Evolutionary conservation across 2,329 filamentous ascomycete genomes (phyloP).

Genomic region (Lasiodiplodia gonubiensis): DNA sequence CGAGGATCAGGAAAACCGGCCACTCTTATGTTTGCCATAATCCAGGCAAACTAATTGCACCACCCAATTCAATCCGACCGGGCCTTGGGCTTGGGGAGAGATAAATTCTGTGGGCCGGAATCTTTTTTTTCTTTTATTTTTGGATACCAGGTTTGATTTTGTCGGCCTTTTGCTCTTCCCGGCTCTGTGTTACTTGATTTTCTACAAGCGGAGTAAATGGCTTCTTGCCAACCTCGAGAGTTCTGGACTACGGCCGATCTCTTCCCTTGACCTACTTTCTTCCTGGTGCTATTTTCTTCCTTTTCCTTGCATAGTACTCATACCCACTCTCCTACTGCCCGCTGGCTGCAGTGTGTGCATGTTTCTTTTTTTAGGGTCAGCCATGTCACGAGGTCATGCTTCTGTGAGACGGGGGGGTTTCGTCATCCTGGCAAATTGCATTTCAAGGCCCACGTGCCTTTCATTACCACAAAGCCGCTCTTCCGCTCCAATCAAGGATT

Average conservation of each 20-base stretch:
- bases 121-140: slow-evolving; percentile 2
- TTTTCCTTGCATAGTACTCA: slow-evolving; percentile 16
- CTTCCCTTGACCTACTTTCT: background rate
- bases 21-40: slow-evolving; percentile 9
- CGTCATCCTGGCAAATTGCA: slow-evolving; percentile 18
- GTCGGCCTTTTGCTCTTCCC: slow-evolving; percentile 15
- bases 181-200: slow-evolving; percentile 19
- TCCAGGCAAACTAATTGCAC: slow-evolving; percentile 18
- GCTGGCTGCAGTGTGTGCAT: slow-evolving; percentile 18
- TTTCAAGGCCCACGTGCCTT: slow-evolving; percentile 19
- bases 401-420: slow-evolving; percentile 14
- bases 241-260: slow-evolving; percentile 9
- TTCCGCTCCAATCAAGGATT: background rate
- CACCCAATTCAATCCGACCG: slow-evolving; percentile 8
- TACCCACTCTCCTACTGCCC: slow-evolving; percentile 14
- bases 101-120: background rate
- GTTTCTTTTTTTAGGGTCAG: slow-evolving; percentile 26
- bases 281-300: slow-evolving; percentile 5
- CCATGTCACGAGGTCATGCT: slow-evolving; percentile 25
- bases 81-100: slow-evolving; percentile 12
- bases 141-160: slow-evolving; percentile 25
- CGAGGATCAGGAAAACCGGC: slow-evolving; percentile 21
- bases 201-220: slow-evolving; percentile 4
- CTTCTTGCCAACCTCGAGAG: slow-evolving; percentile 10
- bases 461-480: slow-evolving; percentile 11